These are phyloP conservation scores for Kodamaea lidongshanica DNA, from an alignment of 805 yeast genomes.

Conservation along the genomic window DNA sequence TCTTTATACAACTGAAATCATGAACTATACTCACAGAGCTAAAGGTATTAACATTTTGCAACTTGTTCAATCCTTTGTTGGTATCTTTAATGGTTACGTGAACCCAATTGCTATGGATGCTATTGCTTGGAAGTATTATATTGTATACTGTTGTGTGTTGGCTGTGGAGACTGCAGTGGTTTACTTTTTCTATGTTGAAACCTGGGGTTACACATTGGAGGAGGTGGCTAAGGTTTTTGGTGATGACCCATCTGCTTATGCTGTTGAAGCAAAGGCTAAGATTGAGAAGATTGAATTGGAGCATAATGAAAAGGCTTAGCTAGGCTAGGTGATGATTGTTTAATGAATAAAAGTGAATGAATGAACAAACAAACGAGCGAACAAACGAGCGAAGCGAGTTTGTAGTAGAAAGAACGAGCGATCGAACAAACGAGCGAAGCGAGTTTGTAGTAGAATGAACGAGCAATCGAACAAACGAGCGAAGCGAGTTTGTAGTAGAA, in stretches of 20 bases:
- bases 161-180: slow-evolving; percentile 23
- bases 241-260: slow-evolving; percentile 19
- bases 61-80: slow-evolving; percentile 31
- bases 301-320: too few relatives aligned
- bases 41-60: slow-evolving; percentile 11
- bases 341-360: too few relatives aligned
- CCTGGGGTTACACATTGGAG: slow-evolving; percentile 33
- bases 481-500: too few relatives aligned
- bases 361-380: too few relatives aligned
- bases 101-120: slow-evolving; percentile 17
- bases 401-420: too few relatives aligned
- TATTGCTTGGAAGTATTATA: slow-evolving; percentile 12
- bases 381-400: too few relatives aligned
- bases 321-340: too few relatives aligned
- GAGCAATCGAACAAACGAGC: too few relatives aligned
- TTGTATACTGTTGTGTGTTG: slow-evolving; percentile 8
- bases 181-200: slow-evolving; percentile 31
- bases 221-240: slow-evolving; percentile 33
- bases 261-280: too few relatives aligned
- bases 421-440: too few relatives aligned
- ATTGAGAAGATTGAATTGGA: too few relatives aligned
- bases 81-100: slow-evolving; percentile 15
- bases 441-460: too few relatives aligned
- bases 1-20: slow-evolving; percentile 7
- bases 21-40: slow-evolving; percentile 4